phyloP scores from a whole-genome alignment of 352 stramenopile species.

The Globisporangium lucens region DNA sequence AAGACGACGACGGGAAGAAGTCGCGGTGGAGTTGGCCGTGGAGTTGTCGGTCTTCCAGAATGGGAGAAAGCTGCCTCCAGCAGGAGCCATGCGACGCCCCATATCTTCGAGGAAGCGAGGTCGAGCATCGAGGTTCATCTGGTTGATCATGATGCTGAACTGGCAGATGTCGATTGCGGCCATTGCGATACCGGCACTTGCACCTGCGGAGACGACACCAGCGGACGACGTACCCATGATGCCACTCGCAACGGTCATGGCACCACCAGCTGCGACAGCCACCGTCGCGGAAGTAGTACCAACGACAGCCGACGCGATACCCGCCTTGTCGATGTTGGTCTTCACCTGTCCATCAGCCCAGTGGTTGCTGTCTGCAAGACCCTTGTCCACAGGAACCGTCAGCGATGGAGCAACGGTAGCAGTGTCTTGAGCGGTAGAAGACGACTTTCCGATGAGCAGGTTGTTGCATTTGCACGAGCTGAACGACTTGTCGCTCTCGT shows the following conservation, averaged over 20 bases:
- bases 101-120: conserved; percentile 75
- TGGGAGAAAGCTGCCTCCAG: conserved; percentile 61
- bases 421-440: conserved; percentile 20
- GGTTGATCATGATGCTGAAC: conserved; percentile 82
- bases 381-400: conserved; percentile 50
- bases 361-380: conserved; percentile 59
- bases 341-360: conserved; percentile 59
- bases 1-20: conserved; percentile 28
- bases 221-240: conserved; percentile 54
- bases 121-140: conserved; percentile 78
- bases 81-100: conserved; percentile 64
- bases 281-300: conserved; percentile 56
- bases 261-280: conserved; percentile 52
- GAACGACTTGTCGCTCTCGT: conserved; percentile 56
- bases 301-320: conserved; percentile 50
- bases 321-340: conserved; percentile 63
- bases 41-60: conserved; percentile 45
- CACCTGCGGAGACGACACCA: conserved; percentile 55
- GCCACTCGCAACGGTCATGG: conserved; percentile 61
- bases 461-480: conserved; percentile 58
- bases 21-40: not conserved
- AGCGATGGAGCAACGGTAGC: conserved; percentile 20
- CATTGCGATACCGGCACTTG: conserved; percentile 66
- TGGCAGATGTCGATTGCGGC: conserved; percentile 74
- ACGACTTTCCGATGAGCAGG: conserved; percentile 19